phyloP scores from a whole-genome alignment of 305 asterid species.

The Fraxinus sp. region DNA sequence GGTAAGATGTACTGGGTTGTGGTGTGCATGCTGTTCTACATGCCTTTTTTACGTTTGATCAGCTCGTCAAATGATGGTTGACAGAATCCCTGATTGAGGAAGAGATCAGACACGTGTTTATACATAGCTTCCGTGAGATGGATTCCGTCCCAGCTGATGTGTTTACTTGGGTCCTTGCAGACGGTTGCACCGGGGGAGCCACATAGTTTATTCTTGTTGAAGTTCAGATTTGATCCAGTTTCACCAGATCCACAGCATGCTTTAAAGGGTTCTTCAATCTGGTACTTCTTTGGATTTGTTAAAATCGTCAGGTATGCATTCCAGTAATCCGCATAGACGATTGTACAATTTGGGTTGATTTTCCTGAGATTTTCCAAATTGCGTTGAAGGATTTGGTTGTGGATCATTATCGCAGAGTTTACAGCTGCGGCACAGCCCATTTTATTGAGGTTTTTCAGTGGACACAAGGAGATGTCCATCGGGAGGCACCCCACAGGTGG shows the following conservation, averaged over 20 bases:
- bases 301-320: slow-evolving; percentile 36
- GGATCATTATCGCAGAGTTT: slow-evolving; percentile 33
- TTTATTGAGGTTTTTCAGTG: slow-evolving; percentile 23
- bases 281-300: slow-evolving; percentile 32
- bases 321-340: slow-evolving; percentile 46
- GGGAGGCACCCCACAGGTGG: slow-evolving; percentile 61
- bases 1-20: slow-evolving; percentile 3
- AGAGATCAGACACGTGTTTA: slow-evolving; percentile 32
- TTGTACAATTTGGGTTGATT: slow-evolving; percentile 29
- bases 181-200: slow-evolving; percentile 33
- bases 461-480: slow-evolving; percentile 25
- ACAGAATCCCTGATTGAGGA: slow-evolving; percentile 43
- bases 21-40: slow-evolving; percentile 7
- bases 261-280: slow-evolving; percentile 40
- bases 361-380: slow-evolving; percentile 22
- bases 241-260: slow-evolving; percentile 41
- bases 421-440: slow-evolving; percentile 39
- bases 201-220: slow-evolving; percentile 24
- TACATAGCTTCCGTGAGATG: slow-evolving; percentile 51
- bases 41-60: slow-evolving; percentile 22
- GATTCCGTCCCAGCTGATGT: slow-evolving; percentile 49
- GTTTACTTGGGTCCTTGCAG: slow-evolving; percentile 36
- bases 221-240: slow-evolving; percentile 22
- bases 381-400: slow-evolving; percentile 40
- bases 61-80: slow-evolving; percentile 38